Evolutionary conservation across 2,329 filamentous ascomycete species (phyloP).

Genomic region (Pseudocercospora cruenta): DNA sequence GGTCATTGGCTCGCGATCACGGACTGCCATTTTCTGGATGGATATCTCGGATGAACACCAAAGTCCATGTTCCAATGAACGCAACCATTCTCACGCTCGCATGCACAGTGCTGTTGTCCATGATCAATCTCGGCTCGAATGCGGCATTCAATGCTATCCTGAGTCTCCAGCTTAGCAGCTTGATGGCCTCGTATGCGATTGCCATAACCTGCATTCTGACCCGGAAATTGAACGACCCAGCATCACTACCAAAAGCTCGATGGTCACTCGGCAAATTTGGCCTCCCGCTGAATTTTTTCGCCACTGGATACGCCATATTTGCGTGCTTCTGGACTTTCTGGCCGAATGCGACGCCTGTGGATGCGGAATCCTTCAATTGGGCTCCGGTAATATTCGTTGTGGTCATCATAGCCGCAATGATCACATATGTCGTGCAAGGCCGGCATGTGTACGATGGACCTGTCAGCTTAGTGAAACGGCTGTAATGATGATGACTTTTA

Average conservation of each 20-base stretch:
- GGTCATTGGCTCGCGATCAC: slow-evolving; percentile 25
- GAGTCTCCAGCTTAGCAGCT: slow-evolving; percentile 23
- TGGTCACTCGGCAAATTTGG: slow-evolving; percentile 29
- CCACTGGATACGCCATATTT: slow-evolving; percentile 22
- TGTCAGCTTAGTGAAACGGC: slow-evolving; percentile 24
- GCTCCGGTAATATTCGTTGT: slow-evolving; percentile 25
- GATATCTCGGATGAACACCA: slow-evolving; percentile 26
- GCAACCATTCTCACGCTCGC: slow-evolving; percentile 23
- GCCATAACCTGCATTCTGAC: slow-evolving; percentile 29
- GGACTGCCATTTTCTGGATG: slow-evolving; percentile 25
- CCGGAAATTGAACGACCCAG: slow-evolving; percentile 24
- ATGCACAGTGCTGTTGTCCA: slow-evolving; percentile 22
- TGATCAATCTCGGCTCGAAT: slow-evolving; percentile 30
- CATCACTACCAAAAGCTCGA: slow-evolving; percentile 27
- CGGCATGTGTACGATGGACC: slow-evolving; percentile 26
- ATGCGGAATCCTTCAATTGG: slow-evolving; percentile 26
- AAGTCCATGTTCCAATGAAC: slow-evolving; percentile 26
- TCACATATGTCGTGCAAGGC: slow-evolving; percentile 26
- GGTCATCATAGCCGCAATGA: slow-evolving; percentile 25
- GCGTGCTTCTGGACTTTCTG: slow-evolving; percentile 29
- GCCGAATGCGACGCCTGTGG: slow-evolving; percentile 23
- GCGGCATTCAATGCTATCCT: slow-evolving; percentile 29
- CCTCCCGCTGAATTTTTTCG: slow-evolving; percentile 22
- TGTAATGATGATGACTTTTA: slow-evolving; percentile 2
- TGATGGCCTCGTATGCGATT: slow-evolving; percentile 30